Base-by-base conservation (phyloP, 495 filamentous ascomycete species). In the Penicillium bialowiezense region DNA sequence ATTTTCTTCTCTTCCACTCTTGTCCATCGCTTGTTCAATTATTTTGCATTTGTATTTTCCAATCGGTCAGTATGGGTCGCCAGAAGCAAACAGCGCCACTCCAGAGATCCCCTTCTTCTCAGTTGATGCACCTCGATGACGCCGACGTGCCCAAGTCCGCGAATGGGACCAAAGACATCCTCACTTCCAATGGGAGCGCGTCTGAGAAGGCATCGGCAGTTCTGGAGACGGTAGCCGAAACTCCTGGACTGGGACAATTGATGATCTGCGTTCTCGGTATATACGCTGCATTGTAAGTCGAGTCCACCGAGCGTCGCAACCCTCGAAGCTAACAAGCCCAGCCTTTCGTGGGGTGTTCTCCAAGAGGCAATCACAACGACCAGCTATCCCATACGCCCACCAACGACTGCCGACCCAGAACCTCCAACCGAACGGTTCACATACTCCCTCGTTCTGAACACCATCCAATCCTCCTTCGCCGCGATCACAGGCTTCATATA, bases 281-380 rank as follows among this genome's bases (percentile, higher is more conserved):
- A 52, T 98, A 97, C 63, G 88, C 83, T 29, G 92, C 90, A 34
- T 98, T 98, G 93, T 97, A 82, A 60, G 86, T 72, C 36, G 41
- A 13, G 34, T 44, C 23, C n/a, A 23, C 21, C 47, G 9, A 20
- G 8, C 19, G 3, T 48, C 7, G 24, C 19, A 36, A 26, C 10
- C 4, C 34, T 8, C 5, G n/a, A 21, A 13, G 41, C 57, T 70
- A 43, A 68, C 43, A 52, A 18, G 31, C n/a, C 15, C 28, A 97
- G 93, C 68, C 77, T 98, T 2, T 88, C 90, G 38, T 98, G 93
- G 93, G 93, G 88, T 35, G 81, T 96, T 55, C 84, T 98, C 44
- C 93, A 98, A 79, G 93, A 98, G 67, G 89, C 92, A 46, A 92
- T 98, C 59, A 97, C 92, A 7, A 97, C 95, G 3, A 96, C 90